phyloP scores from a whole-genome alignment of 73 alveolate species.

The Paramecium sonneborni region DNA sequence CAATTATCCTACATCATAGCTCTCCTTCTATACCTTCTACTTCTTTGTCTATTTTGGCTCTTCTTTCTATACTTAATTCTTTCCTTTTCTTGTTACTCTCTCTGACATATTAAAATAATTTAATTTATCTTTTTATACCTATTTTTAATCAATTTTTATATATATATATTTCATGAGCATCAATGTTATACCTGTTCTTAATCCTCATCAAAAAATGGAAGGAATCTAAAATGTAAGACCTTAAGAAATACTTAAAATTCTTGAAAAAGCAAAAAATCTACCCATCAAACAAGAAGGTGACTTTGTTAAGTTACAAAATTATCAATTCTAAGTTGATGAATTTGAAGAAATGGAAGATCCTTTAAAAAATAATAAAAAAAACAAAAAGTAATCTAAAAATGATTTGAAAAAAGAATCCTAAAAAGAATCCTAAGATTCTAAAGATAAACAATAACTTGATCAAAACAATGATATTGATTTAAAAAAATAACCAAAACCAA shows the following conservation, averaged over 20 bases:
- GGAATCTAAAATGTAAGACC: constrained; percentile 30
- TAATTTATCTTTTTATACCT: neutral
- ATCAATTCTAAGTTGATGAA: constrained; percentile 36
- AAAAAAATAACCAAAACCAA: neutral
- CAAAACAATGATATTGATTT: neutral
- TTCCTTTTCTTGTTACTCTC: constrained; percentile 14
- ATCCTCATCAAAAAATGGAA: constrained; percentile 49
- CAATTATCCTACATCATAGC: neutral
- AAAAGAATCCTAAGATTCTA: neutral
- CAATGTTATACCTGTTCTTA: constrained; percentile 36
- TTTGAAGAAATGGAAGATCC: constrained; percentile 49
- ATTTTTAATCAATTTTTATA: neutral
- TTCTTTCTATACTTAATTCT: neutral
- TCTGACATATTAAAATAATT: constrained; percentile 32
- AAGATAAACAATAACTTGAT: neutral
- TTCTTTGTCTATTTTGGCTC: constrained; percentile 25
- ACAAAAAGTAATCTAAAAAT: constrained; percentile 6
- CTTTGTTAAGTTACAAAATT: constrained; percentile 5
- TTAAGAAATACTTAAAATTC: neutral
- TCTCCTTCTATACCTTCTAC: neutral
- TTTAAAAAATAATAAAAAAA: neutral
- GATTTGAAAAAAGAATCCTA: neutral
- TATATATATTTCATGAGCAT: neutral
- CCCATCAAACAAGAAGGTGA: constrained; percentile 23
- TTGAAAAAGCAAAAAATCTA: constrained; percentile 11